Evolutionary conservation across 1,139 yeast species (phyloP).

Genomic region (Zhuliangozyma blackwelliae): DNA sequence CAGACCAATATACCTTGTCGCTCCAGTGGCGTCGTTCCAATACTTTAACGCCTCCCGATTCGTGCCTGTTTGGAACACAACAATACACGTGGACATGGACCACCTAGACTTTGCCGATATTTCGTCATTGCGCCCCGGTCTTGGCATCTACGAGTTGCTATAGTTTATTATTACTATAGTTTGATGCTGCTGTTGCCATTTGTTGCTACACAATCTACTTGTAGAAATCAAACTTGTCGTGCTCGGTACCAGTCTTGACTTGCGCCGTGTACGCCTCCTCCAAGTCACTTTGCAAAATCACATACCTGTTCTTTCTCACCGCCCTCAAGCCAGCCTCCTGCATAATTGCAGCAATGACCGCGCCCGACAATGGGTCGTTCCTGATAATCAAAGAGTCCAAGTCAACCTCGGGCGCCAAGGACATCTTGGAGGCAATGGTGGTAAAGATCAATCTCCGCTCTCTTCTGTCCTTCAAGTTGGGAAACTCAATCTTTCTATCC

Average conservation of each 20-base stretch:
- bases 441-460: conserved; percentile 95
- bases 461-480: conserved; percentile 91
- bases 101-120: conserved; percentile 53
- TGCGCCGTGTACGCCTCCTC: conserved; percentile 97
- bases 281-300: conserved; percentile 89
- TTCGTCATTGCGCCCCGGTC: conserved; percentile 54
- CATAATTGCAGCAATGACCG: conserved; percentile 98
- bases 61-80: conserved; percentile 39
- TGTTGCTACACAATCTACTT: conserved; percentile 41
- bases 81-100: conserved; percentile 59
- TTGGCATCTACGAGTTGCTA: conserved; percentile 46
- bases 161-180: conserved; percentile 15
- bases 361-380: conserved; percentile 96
- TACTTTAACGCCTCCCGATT: conserved; percentile 11
- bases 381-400: conserved; percentile 91
- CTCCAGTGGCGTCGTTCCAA: conserved; percentile 47
- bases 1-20: conserved; percentile 29
- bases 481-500: conserved; percentile 97
- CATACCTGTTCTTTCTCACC: conserved; percentile 95
- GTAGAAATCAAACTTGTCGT: conserved; percentile 96
- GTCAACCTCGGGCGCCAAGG: conserved; percentile 96
- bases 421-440: conserved; percentile 96
- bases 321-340: conserved; percentile 99
- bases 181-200: too few species aligned
- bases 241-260: conserved; percentile 92